Evolutionary conservation across 2,329 filamentous ascomycete genomes (phyloP), one percentile per base, ranked within the genome.

Genomic region (Aschersonia sp.): DNA sequence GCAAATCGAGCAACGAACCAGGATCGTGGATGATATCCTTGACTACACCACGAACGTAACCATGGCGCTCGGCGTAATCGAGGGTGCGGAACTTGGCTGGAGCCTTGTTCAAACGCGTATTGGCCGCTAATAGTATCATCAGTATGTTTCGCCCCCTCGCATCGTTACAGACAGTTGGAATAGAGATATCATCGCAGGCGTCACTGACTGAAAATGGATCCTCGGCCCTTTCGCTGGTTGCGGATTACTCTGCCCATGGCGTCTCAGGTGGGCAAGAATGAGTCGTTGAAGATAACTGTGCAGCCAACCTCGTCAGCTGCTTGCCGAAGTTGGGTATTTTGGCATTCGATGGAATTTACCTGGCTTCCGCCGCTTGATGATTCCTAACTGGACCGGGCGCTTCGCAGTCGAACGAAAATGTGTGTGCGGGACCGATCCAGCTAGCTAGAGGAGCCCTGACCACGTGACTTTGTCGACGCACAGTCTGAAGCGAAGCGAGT

Each of bases 21-120:
- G 89, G 82, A 75, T 98, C 92, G 83, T 98, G 92, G 74, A 98
- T 85, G 74, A 97, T 96, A 67, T 97, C 88, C 82, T 92, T 95
- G 69, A 98, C 89, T 58, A 97, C 81, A 74, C 92, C 92, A 63
- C 92, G 87, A 67, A 94, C 77, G 78, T 98, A 98, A 65, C 92
- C 92, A 81, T 97, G 91, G 69, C 87, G 82, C 78, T 96, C 89
- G 70, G 89, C 82, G 72, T 80, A 98, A 72, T 98, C 92, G 80
- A 96, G 86, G 62, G 80, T 87, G 73, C 92, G 80, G 84, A 98
- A 97, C 76, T 94, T 85, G 67, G 91, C 71, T 51, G 66, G 67
- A 51, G 66, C 67, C 82, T 97, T 96, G 78, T 92, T 91, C 67
- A 97, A 82, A 73, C 85, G 84, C 73, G 85, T 89, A 75, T 85